Base-by-base conservation (phyloP, 23 red algal genomes). In the Gracilaria caudata region DNA sequence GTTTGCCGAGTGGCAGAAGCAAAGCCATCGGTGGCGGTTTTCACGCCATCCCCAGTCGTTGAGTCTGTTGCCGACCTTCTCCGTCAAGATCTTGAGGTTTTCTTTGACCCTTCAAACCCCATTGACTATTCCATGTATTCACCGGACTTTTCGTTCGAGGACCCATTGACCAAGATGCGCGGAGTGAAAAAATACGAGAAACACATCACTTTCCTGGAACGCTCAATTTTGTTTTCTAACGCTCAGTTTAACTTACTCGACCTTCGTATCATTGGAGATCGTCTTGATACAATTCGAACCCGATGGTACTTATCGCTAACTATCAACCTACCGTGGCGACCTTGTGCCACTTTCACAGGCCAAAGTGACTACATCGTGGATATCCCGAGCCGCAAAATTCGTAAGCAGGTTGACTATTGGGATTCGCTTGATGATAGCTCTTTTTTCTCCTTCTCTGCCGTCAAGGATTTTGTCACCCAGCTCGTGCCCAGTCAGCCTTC, bases 311-410 rank as follows among this genome's bases (percentile, higher is more conserved):
- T 95, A 28, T 81, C 65, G 12, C 90, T 95, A 68, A 51, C 70
- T 57, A 66, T 70, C 19, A 83, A 71, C 13, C 54, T 95, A 1
- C 93, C 93, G 26, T 95, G 93, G 93, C 73, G 60, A 35, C 93
- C 93, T 11, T 51, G 86, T 37, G 75, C 90, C 53, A 37, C 76
- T 12, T 95, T 95, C 53, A 95, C 93, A 19, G 93, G 93, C 5
- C 64, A 79, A 39, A 86, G 84, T 45, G 74, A 84, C 36, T 95
- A 95, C 40, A 68, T 84, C 16, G 63, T 95, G 10, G 77, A 94
- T 46, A 25, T 82, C 2, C 25, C 23, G 8, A 37, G 11, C 19
- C 84, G 84, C 21, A 63, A 72, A 37, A 73, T 95, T 64, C 23
- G 26, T 16, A 30, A 49, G 10, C 93, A 95, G 24, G 51, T 90